A percentile compares a stretch with the other conserved stretches of the same genome.
phyloP scores from a whole-genome alignment of 371 early-diverging fungal species.

The Nosema muscidifuracis region DNA sequence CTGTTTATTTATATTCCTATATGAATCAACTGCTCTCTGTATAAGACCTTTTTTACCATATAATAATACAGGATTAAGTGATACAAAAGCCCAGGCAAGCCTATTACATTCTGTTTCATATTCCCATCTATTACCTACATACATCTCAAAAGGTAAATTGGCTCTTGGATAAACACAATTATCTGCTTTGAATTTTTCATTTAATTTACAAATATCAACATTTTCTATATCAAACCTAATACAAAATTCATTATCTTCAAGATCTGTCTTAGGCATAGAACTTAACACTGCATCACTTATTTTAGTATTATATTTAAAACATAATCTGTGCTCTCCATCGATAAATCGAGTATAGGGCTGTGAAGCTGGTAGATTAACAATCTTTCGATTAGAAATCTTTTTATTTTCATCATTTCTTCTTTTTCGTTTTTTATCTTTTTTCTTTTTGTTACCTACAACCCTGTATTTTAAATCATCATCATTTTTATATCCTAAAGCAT shows the following conservation, averaged over 20 bases:
- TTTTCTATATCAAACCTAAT: slow-evolving; percentile 72
- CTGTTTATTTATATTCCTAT: slow-evolving; percentile 73
- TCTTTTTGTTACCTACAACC: slow-evolving; percentile 47
- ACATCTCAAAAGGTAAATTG: slow-evolving; percentile 66
- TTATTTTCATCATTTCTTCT: slow-evolving; percentile 48
- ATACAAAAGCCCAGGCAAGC: slow-evolving; percentile 78
- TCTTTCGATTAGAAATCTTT: slow-evolving; percentile 52
- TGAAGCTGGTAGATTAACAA: slow-evolving; percentile 64
- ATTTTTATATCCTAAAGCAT: slow-evolving; percentile 5
- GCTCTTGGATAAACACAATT: slow-evolving; percentile 81
- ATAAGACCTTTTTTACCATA: slow-evolving; percentile 78
- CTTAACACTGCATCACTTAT: slow-evolving; percentile 58
- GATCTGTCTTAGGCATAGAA: slow-evolving; percentile 56
- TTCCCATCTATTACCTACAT: slow-evolving; percentile 78
- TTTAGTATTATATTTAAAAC: slow-evolving; percentile 64
- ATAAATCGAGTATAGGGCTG: slow-evolving; percentile 61
- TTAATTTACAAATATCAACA: slow-evolving; percentile 65
- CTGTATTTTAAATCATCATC: slow-evolving; percentile 35
- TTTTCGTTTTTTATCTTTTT: slow-evolving; percentile 58
- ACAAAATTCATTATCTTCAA: slow-evolving; percentile 66
- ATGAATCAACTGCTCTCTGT: slow-evolving; percentile 85
- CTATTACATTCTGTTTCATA: slow-evolving; percentile 80
- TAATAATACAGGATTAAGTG: slow-evolving; percentile 71
- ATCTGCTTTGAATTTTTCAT: slow-evolving; percentile 69
- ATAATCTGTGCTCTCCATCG: slow-evolving; percentile 63